These are phyloP conservation scores for Cardamine chenopodiifolia DNA, from an alignment of 345 rosid species.

Conservation along the genomic window DNA sequence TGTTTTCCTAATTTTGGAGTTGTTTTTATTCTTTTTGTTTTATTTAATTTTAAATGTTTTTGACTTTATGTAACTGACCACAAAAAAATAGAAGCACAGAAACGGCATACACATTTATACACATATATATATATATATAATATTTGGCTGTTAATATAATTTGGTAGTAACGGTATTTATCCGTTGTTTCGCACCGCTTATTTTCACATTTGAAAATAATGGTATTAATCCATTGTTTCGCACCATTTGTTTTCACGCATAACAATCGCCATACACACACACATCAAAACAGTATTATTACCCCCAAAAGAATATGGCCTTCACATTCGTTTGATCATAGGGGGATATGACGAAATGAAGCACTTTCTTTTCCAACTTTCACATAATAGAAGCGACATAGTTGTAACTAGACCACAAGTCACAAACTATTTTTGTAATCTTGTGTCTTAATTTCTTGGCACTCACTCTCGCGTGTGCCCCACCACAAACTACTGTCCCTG, in stretches of 20 bases:
- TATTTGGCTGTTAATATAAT: neutral
- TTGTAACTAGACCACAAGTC: constrained; percentile 33
- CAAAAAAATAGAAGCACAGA: neutral
- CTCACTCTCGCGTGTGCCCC: constrained; percentile 24
- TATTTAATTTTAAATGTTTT: neutral
- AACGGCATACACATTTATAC: neutral
- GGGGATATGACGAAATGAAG: constrained; percentile 1
- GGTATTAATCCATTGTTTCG: no score
- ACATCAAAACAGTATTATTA: constrained; percentile 9
- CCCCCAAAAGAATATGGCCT: neutral
- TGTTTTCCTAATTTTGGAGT: neutral
- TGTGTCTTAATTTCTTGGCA: constrained; percentile 19
- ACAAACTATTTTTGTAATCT: constrained; percentile 29
- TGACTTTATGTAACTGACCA: neutral
- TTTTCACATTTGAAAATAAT: no score
- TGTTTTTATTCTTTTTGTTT: constrained; percentile 19
- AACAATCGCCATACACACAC: neutral
- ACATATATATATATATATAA: neutral
- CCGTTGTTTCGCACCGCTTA: no score
- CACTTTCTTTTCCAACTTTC: neutral
- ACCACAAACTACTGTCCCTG: constrained; percentile 28
- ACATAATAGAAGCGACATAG: constrained; percentile 35
- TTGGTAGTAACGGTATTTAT: neutral
- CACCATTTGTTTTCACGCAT: neutral
- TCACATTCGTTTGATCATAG: constrained; percentile 30